phyloP scores from a whole-genome alignment of 176 grass and related monocot genomes.

The Aegilops bicornis region DNA sequence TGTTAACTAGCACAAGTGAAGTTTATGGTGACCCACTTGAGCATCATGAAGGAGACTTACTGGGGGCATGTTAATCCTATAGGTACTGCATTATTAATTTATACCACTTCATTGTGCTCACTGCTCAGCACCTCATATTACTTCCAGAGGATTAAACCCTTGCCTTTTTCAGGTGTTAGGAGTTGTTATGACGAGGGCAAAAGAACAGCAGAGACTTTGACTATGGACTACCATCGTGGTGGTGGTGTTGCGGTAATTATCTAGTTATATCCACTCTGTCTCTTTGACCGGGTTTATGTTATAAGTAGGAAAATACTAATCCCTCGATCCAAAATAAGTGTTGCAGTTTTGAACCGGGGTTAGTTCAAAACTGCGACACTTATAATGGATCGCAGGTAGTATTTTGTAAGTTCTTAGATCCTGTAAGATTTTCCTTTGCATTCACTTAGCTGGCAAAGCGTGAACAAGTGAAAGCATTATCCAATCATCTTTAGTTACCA shows the following conservation, averaged over 20 bases:
- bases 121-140: neutral
- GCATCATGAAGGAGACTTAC: slow-evolving; percentile 89
- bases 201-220: slow-evolving; percentile 84
- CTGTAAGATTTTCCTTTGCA: neutral
- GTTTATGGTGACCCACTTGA: slow-evolving; percentile 97
- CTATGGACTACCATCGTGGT: slow-evolving; percentile 79
- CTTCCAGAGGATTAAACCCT: slow-evolving; percentile 4
- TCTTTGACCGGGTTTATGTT: neutral
- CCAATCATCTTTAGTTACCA: neutral
- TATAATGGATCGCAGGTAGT: no score
- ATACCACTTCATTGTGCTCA: neutral
- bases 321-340: no score
- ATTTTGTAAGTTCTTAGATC: neutral
- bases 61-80: slow-evolving; percentile 99
- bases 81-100: slow-evolving; percentile 41
- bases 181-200: slow-evolving; percentile 90
- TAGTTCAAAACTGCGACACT: no score
- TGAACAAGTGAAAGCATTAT: neutral
- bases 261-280: neutral
- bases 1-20: slow-evolving; percentile 86
- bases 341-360: no score
- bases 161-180: slow-evolving; percentile 56
- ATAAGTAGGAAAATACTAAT: neutral
- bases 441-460: neutral
- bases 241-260: slow-evolving; percentile 67